Percentiles rank a stretch among this genome's conserved stretches.
Evolutionary conservation across 768 basidiomycete species (phyloP).

Genomic region (Podaxis rugospora): DNA sequence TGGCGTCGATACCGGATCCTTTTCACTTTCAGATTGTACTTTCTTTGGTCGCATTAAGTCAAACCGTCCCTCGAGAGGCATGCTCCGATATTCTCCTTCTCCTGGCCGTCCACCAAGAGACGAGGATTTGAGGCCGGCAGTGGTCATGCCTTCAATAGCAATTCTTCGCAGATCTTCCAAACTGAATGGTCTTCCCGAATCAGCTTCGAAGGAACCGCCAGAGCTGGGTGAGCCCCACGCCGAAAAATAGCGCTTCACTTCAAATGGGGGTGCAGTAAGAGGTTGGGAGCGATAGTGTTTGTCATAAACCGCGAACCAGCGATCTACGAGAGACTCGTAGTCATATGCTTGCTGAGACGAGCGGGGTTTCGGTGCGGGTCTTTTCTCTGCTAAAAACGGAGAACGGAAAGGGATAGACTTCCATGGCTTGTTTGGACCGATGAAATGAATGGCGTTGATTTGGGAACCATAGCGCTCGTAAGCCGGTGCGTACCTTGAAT

Average conservation of each 20-base stretch:
- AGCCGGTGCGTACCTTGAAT: slow-evolving; percentile 85
- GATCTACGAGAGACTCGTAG: slow-evolving; percentile 78
- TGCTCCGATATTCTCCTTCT: slow-evolving; percentile 71
- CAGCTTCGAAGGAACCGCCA: slow-evolving; percentile 15
- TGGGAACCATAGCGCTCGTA: slow-evolving; percentile 89
- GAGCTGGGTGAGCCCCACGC: slow-evolving; percentile 59
- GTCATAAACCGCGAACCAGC: slow-evolving; percentile 92
- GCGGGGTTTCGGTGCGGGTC: slow-evolving; percentile 21
- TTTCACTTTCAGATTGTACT: slow-evolving; percentile 12
- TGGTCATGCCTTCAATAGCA: slow-evolving; percentile 54
- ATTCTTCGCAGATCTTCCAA: slow-evolving; percentile 63
- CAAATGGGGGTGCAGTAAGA: slow-evolving; percentile 43
- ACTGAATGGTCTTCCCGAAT: slow-evolving; percentile 27
- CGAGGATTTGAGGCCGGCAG: slow-evolving; percentile 18
- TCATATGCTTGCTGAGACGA: slow-evolving; percentile 54
- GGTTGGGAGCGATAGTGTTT: slow-evolving; percentile 69
- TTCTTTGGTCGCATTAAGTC: slow-evolving; percentile 71
- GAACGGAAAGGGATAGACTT: slow-evolving; percentile 64
- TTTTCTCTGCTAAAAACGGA: slow-evolving; percentile 37
- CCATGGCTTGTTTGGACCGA: slow-evolving; percentile 97
- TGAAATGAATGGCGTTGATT: slow-evolving; percentile 89
- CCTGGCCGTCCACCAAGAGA: slow-evolving; percentile 21
- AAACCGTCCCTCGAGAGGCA: slow-evolving; percentile 86
- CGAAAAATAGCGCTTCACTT: slow-evolving; percentile 63
- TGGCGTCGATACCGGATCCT: slow-evolving; percentile 8